These are phyloP conservation scores for Eucalyptus curtisii DNA, from an alignment of 345 rosid species.

Conservation along the genomic window DNA sequence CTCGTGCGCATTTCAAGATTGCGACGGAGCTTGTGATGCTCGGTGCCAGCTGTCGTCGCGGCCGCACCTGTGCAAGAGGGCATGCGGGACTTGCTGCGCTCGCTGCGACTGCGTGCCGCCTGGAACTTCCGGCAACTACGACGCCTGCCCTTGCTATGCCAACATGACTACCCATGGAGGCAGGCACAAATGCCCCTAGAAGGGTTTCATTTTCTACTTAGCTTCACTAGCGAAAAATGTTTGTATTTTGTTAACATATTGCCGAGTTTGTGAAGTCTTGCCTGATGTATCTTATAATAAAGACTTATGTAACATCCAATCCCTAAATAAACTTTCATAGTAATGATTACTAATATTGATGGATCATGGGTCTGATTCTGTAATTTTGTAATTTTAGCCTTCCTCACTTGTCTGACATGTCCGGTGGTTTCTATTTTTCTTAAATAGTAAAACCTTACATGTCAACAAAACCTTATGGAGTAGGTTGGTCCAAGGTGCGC, in stretches of 20 bases:
- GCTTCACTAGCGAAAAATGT: background rate
- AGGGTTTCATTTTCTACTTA: background rate
- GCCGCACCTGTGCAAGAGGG: slow-evolving; percentile 50
- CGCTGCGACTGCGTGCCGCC: slow-evolving; percentile 74
- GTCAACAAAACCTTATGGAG: background rate
- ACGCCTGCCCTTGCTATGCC: slow-evolving; percentile 57
- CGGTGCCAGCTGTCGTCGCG: slow-evolving; percentile 20
- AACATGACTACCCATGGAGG: background rate
- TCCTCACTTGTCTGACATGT: background rate
- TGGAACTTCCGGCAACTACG: slow-evolving; percentile 54
- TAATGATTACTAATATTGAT: background rate
- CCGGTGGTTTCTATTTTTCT: background rate
- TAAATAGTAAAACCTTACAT: background rate
- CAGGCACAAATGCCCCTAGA: background rate
- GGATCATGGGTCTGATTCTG: background rate
- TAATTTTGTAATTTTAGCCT: background rate
- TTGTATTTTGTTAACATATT: background rate
- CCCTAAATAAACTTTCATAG: background rate
- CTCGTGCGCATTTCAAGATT: background rate
- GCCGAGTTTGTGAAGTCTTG: background rate
- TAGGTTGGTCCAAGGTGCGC: background rate
- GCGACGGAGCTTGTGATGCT: background rate
- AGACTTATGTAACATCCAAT: background rate
- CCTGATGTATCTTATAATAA: background rate
- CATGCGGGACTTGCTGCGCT: slow-evolving; percentile 64